A percentile compares a stretch with the other conserved stretches of the same genome.
Evolutionary conservation across 108 stramenopile species (phyloP).

Genomic region (Fragilaria radians): DNA sequence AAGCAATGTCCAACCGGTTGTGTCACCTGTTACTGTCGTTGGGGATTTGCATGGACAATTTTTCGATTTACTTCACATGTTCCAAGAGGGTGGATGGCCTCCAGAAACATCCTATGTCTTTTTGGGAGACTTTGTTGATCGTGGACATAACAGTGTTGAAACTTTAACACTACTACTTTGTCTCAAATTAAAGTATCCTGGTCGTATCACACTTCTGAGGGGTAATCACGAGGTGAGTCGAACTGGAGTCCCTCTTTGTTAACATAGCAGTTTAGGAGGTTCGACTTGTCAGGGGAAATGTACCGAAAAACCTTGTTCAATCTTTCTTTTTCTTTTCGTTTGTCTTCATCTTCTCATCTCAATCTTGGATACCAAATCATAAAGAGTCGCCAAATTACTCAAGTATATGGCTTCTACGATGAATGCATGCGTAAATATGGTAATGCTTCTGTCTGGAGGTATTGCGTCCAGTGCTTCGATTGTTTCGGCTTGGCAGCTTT

Average conservation of each 20-base stretch:
- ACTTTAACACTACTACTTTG: slow-evolving; percentile 94
- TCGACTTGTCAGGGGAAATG: too few relatives aligned
- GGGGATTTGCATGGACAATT: slow-evolving; percentile 99
- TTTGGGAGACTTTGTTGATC: slow-evolving; percentile 99
- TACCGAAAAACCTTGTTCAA: too few relatives aligned
- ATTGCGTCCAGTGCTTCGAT: slow-evolving; percentile 98
- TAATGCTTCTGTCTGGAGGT: slow-evolving; percentile 96
- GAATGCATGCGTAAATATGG: slow-evolving; percentile 98
- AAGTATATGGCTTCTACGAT: slow-evolving; percentile 99
- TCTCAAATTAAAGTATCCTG: slow-evolving; percentile 96
- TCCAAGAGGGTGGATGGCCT: slow-evolving; percentile 98
- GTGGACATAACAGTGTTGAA: slow-evolving; percentile 98
- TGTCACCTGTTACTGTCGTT: slow-evolving; percentile 96
- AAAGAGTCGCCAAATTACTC: slow-evolving; percentile 88
- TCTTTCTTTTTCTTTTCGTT: too few relatives aligned
- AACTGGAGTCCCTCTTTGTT: too few relatives aligned
- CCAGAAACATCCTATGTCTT: slow-evolving; percentile 98
- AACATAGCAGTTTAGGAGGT: too few relatives aligned
- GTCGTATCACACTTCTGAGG: slow-evolving; percentile 96
- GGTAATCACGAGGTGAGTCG: slow-evolving; percentile 91
- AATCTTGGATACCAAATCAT: too few relatives aligned
- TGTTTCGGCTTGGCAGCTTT: slow-evolving; percentile 90
- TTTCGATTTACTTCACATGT: slow-evolving; percentile 97
- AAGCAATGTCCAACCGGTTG: slow-evolving; percentile 96
- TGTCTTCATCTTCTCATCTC: too few relatives aligned